Evolutionary conservation across 2,329 filamentous ascomycete species (phyloP).

Genomic region (Coniochaeta ligniaria): DNA sequence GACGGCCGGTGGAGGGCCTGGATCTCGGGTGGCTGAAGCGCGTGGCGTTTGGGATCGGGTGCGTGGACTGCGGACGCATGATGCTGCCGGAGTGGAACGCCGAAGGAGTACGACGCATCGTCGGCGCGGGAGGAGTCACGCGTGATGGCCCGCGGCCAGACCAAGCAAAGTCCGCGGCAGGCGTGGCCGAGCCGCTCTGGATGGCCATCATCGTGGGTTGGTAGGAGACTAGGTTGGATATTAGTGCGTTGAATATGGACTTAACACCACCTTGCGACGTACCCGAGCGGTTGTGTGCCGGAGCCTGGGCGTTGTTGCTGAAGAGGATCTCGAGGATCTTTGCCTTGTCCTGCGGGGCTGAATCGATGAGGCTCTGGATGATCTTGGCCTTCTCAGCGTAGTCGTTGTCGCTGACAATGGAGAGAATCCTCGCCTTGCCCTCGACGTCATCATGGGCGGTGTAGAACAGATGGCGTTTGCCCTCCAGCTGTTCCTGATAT

Average conservation of each 20-base stretch:
- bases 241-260: neutral
- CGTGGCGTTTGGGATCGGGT: neutral
- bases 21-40: neutral
- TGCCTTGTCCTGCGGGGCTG: neutral
- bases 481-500: constrained; percentile 1
- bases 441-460: neutral
- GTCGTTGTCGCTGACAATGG: neutral
- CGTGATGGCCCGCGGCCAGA: neutral
- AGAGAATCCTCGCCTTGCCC: neutral
- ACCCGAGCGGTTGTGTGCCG: neutral
- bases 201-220: neutral
- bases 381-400: neutral
- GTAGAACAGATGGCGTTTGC: constrained; percentile 1
- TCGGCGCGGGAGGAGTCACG: neutral
- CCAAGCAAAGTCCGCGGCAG: neutral
- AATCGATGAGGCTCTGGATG: neutral
- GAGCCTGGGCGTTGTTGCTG: neutral
- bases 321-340: constrained; percentile 1
- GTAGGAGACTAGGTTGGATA: neutral
- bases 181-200: neutral
- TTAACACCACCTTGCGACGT: neutral
- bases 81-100: neutral
- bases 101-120: neutral
- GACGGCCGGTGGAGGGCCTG: neutral
- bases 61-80: neutral